Evolutionary conservation across 164 flowering plant genomes (phyloP).

Genomic region (Dillenia turbinata): DNA sequence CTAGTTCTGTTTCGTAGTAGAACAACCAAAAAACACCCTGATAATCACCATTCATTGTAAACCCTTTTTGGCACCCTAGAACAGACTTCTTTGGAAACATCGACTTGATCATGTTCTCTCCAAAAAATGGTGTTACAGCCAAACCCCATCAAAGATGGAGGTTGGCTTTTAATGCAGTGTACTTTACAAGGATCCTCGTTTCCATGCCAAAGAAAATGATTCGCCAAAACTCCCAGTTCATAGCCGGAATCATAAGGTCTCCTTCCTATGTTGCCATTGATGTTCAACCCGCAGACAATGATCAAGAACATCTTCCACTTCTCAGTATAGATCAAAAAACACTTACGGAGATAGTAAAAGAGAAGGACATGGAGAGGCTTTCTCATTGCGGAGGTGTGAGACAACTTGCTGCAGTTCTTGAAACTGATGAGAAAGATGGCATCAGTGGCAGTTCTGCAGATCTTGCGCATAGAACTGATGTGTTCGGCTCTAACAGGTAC

Average conservation of each 20-base stretch:
- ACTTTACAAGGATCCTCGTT: conserved; percentile 8
- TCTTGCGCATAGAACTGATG: background rate
- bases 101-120: too few relatives aligned
- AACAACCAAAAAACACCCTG: too few relatives aligned
- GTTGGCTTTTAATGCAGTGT: conserved; percentile 8
- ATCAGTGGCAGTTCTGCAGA: conserved; percentile 14
- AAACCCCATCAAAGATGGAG: background rate
- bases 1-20: too few relatives aligned
- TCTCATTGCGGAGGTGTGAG: conserved; percentile 17
- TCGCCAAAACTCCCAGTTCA: conserved; percentile 3
- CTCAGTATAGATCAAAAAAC: background rate
- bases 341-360: conserved; percentile 21
- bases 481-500: conserved; percentile 30
- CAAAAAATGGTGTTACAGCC: too few relatives aligned
- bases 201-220: conserved; percentile 13
- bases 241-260: background rate
- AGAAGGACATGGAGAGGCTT: conserved; percentile 15
- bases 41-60: too few relatives aligned
- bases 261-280: conserved; percentile 12
- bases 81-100: too few relatives aligned
- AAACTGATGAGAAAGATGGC: conserved; percentile 19
- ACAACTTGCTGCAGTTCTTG: conserved; percentile 8
- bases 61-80: too few relatives aligned
- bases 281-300: background rate
- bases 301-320: background rate